These are phyloP conservation scores for Russula griseocarnosa DNA, from an alignment of 768 basidiomycete genomes.

Conservation along the genomic window DNA sequence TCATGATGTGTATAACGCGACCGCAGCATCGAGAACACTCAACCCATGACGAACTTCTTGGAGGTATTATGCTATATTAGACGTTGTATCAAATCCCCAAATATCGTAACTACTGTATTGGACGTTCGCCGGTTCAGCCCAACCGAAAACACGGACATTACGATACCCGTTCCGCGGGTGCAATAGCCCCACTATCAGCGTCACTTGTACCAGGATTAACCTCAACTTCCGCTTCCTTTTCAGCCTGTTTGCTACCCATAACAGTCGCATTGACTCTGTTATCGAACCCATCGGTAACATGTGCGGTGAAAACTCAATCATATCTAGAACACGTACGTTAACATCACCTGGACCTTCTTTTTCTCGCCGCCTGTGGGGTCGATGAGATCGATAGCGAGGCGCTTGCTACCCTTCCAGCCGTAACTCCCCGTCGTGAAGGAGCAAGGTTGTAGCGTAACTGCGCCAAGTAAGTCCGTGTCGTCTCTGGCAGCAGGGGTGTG, in stretches of 20 bases:
- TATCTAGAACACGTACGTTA: constrained; percentile 52
- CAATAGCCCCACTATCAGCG: constrained; percentile 31
- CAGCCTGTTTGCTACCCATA: constrained; percentile 59
- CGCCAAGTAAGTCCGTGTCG: constrained; percentile 62
- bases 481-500: constrained; percentile 49
- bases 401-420: constrained; percentile 79
- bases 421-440: constrained; percentile 73
- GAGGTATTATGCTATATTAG: background rate
- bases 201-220: constrained; percentile 18
- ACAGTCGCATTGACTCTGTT: constrained; percentile 76
- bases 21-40: background rate
- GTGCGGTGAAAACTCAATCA: background rate
- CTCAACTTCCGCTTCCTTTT: constrained; percentile 38
- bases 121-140: background rate
- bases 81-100: background rate
- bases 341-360: constrained; percentile 67
- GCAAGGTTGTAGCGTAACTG: constrained; percentile 51
- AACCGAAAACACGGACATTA: constrained; percentile 31
- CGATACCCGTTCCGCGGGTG: constrained; percentile 32
- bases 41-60: background rate
- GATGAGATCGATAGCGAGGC: constrained; percentile 60
- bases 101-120: constrained; percentile 28
- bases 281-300: constrained; percentile 2
- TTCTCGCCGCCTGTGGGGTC: constrained; percentile 45
- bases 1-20: background rate